Conservation (phyloP, 306 rosid species). For the Lotus japonicus region DNA sequence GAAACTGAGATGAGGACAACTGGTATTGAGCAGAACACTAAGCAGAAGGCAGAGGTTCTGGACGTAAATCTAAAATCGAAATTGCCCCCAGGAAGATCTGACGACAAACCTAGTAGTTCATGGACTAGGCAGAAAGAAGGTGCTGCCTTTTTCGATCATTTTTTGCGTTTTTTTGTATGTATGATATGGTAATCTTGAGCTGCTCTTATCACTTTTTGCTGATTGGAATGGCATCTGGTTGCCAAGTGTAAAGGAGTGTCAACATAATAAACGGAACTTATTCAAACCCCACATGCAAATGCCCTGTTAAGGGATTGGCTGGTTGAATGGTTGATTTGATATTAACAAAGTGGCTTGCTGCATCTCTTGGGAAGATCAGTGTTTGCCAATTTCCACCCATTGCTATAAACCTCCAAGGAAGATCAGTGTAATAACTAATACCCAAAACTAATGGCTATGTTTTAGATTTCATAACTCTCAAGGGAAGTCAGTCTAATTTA, state of each 20-base stretch:
- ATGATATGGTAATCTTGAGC: slow-evolving; percentile 3
- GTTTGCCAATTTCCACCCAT: too few relatives aligned
- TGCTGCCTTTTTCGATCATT: slow-evolving; percentile 17
- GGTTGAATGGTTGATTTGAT: not conserved
- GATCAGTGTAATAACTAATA: too few relatives aligned
- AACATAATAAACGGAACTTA: not conserved
- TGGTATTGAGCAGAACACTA: slow-evolving; percentile 30
- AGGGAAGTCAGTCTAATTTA: not conserved
- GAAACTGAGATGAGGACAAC: slow-evolving; percentile 28
- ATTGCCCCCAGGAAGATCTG: slow-evolving; percentile 34
- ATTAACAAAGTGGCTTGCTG: not conserved
- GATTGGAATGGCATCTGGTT: not conserved
- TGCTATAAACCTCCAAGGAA: too few relatives aligned
- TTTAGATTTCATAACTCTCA: not conserved
- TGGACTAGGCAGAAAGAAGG: slow-evolving; percentile 88
- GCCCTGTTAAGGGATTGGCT: not conserved
- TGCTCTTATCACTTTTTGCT: not conserved
- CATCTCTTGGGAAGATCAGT: not conserved
- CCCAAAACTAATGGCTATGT: not conserved
- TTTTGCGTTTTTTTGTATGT: slow-evolving; percentile 2
- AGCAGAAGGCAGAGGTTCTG: slow-evolving; percentile 22
- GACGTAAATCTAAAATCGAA: slow-evolving; percentile 22
- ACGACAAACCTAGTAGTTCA: slow-evolving; percentile 72
- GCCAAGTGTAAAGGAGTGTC: not conserved
- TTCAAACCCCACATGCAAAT: not conserved